Evolutionary conservation across 2,329 filamentous ascomycete species (phyloP), one percentile per base, ranked within the genome.

Genomic region (Ascochyta fabae): DNA sequence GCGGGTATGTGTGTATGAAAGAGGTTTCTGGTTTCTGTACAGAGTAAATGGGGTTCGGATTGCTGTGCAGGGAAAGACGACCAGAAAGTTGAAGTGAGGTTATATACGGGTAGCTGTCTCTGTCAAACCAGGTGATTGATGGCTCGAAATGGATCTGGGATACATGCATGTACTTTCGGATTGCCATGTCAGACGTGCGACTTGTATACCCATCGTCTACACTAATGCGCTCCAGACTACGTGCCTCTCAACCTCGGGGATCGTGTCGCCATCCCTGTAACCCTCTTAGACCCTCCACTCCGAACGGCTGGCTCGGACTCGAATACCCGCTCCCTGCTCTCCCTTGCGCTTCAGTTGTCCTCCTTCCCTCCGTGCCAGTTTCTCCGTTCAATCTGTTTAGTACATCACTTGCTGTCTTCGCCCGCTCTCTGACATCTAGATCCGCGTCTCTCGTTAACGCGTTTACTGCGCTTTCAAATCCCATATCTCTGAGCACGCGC

Each of bases 371-470:
- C 33, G 3, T 24, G 6, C n/a, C 38, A 8, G 27, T 34, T 4
- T 60, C 58, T 1, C 62, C 65, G 6, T 72, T 53, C 46, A 73
- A 42, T 53, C 66, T 70, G 0, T 23, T 48, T 36, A 75, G 60
- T 75, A 93, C 87, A 78, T 88, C 88, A 12, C 89, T 76, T 0
- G 91, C 92, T 39, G 86, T 88, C 78, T 93, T 96, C 1, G 91
- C 91, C 60, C 92, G 80, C 78, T 98, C 92, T 48, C 89, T 82
- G 22, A 96, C 90, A 73, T 96, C 91, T 53, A 95, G 75, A 68
- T 96, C 91, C 13, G 55, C 45, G 75, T 98, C 94, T 77, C 69
- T 85, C 77, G 69, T 92, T 76, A 59, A 77, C 79, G 70, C 86
- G 81, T 60, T 94, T 0, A 68, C 80, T 64, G 86, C 88, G 29